Base-by-base conservation (phyloP, 2,329 filamentous ascomycete genomes). In the Fusarium duplospermum region DNA sequence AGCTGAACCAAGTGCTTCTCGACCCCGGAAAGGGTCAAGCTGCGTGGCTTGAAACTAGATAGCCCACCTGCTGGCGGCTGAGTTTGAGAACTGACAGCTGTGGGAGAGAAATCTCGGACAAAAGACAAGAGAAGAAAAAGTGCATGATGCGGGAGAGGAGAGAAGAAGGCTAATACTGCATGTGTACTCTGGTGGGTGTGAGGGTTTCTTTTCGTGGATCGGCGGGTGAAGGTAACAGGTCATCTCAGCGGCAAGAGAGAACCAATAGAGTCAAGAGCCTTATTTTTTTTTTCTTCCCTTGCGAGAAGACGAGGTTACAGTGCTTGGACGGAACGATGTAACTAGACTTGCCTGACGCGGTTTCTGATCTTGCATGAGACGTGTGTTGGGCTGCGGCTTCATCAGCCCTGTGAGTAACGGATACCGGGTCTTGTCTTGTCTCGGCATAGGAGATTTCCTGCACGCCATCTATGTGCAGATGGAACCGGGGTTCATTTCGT, bases 381-480 rank as follows among this genome's bases (percentile, higher is more conserved):
- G 33, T 35, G 33, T 40, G 36, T 33, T 54, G 31, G 50, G 50
- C 50, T 54, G 18, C 18, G 27, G 18, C 11, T 54, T 54, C 27
- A 54, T 61, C 54, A 59, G 57, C 62, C 27, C 40, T 42, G 56
- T 63, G 27, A 54, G 42, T 29, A 52, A 54, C 27, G 50, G 50
- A 54, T 54, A 54, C 50, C 50, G 50, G 50, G 27, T 54, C 27
- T 54, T 54, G 50, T 54, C 50, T 54, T 54, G 50, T 54, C 27
- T 54, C 50, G 50, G 50, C 50, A 54, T 31, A 54, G 50, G 50
- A 54, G 50, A 54, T 54, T 54, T 66, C 59, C 74, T 74, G 68
- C 71, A 72, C 68, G 68, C 71, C 68, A 73, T 73, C 61, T 52
- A 35, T 18, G 33, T 72, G 68, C 47, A 64, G 61, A 62, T 42